Conservation (phyloP, 139 green algal genomes). For the Nannochloris sp. region DNA sequence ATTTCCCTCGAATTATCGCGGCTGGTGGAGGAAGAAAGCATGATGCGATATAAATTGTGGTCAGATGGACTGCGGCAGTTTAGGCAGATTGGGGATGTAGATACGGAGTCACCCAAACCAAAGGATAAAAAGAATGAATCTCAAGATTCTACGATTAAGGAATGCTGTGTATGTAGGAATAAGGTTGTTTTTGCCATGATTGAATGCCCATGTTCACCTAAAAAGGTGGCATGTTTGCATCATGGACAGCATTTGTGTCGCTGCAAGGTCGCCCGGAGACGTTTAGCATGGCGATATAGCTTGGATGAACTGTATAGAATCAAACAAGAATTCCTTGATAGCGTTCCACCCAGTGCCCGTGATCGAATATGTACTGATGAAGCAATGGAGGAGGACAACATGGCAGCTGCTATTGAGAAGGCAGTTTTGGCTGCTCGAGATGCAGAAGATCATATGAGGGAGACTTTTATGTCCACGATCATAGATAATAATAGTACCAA, state of each 20-base stretch:
- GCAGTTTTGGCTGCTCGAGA: too few species aligned
- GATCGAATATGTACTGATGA: background rate
- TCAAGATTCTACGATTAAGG: slow-evolving; percentile 11
- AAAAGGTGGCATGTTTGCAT: slow-evolving; percentile 41
- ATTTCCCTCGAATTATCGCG: slow-evolving; percentile 44
- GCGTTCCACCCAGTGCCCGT: too few species aligned
- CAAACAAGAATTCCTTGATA: background rate
- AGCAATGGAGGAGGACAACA: slow-evolving; percentile 7
- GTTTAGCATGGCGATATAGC: slow-evolving; percentile 1
- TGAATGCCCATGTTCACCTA: slow-evolving; percentile 53
- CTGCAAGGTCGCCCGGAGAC: slow-evolving; percentile 26
- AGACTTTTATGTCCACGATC: background rate
- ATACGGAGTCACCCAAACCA: background rate
- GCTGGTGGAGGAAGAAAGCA: slow-evolving; percentile 44
- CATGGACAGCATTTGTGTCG: slow-evolving; percentile 60
- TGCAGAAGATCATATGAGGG: too few species aligned
- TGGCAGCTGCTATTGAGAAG: background rate
- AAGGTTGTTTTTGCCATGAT: slow-evolving; percentile 34
- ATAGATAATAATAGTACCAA: background rate
- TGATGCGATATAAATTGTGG: slow-evolving; percentile 51
- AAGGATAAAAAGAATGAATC: background rate
- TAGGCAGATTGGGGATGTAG: background rate
- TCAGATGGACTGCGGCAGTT: slow-evolving; percentile 6
- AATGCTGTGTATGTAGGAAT: slow-evolving; percentile 41
- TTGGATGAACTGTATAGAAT: background rate